Base-by-base conservation (phyloP, 768 basidiomycete genomes). In the Tephrocybe sp. region DNA sequence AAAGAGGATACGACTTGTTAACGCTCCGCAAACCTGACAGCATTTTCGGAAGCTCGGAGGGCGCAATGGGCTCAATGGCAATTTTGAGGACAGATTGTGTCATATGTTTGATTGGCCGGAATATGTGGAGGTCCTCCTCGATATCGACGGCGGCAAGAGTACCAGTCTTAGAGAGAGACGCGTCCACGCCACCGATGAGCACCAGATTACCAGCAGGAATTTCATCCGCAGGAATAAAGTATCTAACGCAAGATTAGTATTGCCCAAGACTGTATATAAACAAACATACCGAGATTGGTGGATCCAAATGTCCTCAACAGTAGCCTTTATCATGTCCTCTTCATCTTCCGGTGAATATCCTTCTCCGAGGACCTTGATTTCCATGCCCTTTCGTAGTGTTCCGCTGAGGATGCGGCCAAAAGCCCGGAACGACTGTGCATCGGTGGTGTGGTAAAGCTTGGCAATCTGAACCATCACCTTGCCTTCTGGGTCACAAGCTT, bases 311-410 rank as follows among this genome's bases (percentile, higher is more conserved):
- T 88, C 87, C 58, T 98, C 95, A 2, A 97, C 81, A 2, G 74
- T 80, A 12, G 82, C 84, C 55, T 84, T 85, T 67, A 90, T 81
- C 93, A 98, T 96, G 63, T 99, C 97, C 70, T 99, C 97, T 72
- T 98, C 96, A 58, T 99, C 97, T 62, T 98, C 96, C n/a, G 92
- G 90, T 12, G 94, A 96, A 68, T 95, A 99, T 0, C 93, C 93
- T 66, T 98, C 97, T 50, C 97, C 97, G 6, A 99, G 76, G n/a
- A 98, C 95, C 73, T 97, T 98, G 56, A 99, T 77, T 28, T 85
- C 76, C 77, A 83, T 79, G 11, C 93, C 93, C 59, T 88, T 88
- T 60, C 78, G 76, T 20, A 98, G 69, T 0, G 95, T 97, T 17
- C 97, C 97, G 59, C 92, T 93, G 67, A 98, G 76, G 15, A 99